Base-by-base conservation (phyloP, 164 flowering plant genomes). In the Akebia trifoliata region DNA sequence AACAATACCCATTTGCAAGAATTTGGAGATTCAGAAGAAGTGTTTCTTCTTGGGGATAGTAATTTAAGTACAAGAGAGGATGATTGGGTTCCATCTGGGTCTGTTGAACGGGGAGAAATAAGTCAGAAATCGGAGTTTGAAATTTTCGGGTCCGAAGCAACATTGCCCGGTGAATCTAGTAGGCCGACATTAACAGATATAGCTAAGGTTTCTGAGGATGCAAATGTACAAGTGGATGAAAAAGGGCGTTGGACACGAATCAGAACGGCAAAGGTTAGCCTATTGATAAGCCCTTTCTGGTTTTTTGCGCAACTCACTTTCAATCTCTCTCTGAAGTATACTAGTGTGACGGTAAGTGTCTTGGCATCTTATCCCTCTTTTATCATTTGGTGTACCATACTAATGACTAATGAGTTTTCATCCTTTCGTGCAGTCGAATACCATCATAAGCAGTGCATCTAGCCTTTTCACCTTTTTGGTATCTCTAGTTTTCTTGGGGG, bases 401-500 rank as follows among this genome's bases (percentile, higher is more conserved):
- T 28, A 18, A 39, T 62, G 2, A 21, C 4, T 73, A 53, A 47
- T 45, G 31, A 20, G 42, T 67, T 8, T 34, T 52, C 45, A 17
- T 10, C 47, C 28, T 56, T 48, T 26, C 24, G 1, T 72, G 66
- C 87, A 86, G 99, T 90, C 99, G 17, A 94, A 94, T 59, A 94
- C 99, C 39, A 86, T 94, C 69, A 64, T 94, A 54, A 94, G 99
- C 79, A 94, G 86, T 53, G 66, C 86, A 12, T 94, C 99, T 43
- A 94, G 97, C 70, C 83, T 94, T 40, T 87, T 94, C 74, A 94
- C 96, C 26, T 93, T 85, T 75, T 68, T 93, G 72, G 86, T 90
- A 14, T 65, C 99, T 55, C 71, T 93, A 28, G 76, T 64, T 47
- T 83, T 87, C 72, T 70, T 94, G 80, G 87, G 85, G 11, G 99